Evolutionary conservation across 108 stramenopile species (phyloP).

Genomic region (Pseudonitzschia delicatissima): DNA sequence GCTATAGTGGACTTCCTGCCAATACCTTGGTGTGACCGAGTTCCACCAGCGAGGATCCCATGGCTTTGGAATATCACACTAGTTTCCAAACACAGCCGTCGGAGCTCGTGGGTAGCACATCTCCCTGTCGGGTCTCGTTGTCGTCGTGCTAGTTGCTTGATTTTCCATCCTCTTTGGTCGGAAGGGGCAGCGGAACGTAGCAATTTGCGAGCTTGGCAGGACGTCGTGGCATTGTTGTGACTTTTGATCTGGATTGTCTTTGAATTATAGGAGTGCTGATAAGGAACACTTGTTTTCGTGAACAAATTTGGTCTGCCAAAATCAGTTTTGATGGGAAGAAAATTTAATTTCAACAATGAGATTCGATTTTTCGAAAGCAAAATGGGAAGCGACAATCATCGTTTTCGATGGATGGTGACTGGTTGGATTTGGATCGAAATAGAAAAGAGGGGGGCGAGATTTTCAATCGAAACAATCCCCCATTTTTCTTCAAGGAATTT

Average conservation of each 20-base stretch:
- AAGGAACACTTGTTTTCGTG: no score
- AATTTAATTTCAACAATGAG: no score
- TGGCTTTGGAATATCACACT: slow-evolving; percentile 31
- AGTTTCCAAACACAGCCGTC: slow-evolving; percentile 46
- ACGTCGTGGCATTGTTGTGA: slow-evolving; percentile 35
- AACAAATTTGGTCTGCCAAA: no score
- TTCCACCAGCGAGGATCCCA: slow-evolving; percentile 73
- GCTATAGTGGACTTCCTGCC: slow-evolving; percentile 40
- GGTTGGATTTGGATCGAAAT: no score
- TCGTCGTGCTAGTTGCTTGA: slow-evolving; percentile 7
- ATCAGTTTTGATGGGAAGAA: no score
- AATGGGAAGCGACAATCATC: no score
- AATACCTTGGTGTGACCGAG: slow-evolving; percentile 83
- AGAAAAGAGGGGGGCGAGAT: no score
- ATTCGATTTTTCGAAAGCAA: no score
- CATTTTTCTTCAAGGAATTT: no score
- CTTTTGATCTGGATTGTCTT: background rate
- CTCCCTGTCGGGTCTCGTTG: slow-evolving; percentile 9
- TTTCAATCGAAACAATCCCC: no score
- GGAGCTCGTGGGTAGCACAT: slow-evolving; percentile 37
- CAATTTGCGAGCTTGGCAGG: slow-evolving; percentile 59
- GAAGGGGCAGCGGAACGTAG: slow-evolving; percentile 62
- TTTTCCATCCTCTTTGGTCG: background rate
- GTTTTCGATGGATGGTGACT: no score
- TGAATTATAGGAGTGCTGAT: background rate